phyloP scores from a whole-genome alignment of 371 early-diverging fungal genomes.

The Mortierella sp. region DNA sequence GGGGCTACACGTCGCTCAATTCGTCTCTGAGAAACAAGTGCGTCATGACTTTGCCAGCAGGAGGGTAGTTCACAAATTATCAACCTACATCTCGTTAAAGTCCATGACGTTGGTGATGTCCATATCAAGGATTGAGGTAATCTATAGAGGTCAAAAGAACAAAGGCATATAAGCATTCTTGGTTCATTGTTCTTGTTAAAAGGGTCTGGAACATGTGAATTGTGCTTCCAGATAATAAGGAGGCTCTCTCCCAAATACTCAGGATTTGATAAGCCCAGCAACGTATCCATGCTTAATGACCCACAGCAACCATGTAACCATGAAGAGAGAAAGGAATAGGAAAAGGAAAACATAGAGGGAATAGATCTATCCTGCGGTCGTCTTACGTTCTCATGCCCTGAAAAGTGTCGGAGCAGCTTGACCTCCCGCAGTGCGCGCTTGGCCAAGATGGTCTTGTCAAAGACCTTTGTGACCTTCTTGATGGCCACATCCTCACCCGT shows the following conservation, averaged over 20 bases:
- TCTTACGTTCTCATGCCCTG: constrained; percentile 89
- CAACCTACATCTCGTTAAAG: constrained; percentile 87
- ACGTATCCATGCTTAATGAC: background rate
- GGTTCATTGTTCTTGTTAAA: background rate
- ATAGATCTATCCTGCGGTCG: background rate
- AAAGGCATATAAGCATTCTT: background rate
- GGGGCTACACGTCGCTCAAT: background rate
- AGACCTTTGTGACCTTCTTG: constrained; percentile 86
- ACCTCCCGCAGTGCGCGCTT: constrained; percentile 91
- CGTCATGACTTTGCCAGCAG: no score
- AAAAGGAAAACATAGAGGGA: background rate
- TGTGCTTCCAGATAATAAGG: background rate
- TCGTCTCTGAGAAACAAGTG: background rate
- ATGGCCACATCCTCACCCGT: constrained; percentile 92
- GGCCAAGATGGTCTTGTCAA: constrained; percentile 86
- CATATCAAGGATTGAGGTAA: constrained; percentile 88
- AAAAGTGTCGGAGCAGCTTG: constrained; percentile 89
- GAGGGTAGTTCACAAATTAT: background rate
- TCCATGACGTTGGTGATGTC: constrained; percentile 71
- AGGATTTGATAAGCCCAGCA: no score
- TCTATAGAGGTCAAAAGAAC: constrained; percentile 62
- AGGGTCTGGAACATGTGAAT: background rate
- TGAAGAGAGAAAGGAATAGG: background rate
- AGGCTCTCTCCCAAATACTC: no score
- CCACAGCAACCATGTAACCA: background rate